A percentile compares a stretch with the other conserved stretches of the same genome.
These are phyloP conservation scores for Tulasnella sp. DNA, from an alignment of 768 basidiomycete species.

Conservation along the genomic window DNA sequence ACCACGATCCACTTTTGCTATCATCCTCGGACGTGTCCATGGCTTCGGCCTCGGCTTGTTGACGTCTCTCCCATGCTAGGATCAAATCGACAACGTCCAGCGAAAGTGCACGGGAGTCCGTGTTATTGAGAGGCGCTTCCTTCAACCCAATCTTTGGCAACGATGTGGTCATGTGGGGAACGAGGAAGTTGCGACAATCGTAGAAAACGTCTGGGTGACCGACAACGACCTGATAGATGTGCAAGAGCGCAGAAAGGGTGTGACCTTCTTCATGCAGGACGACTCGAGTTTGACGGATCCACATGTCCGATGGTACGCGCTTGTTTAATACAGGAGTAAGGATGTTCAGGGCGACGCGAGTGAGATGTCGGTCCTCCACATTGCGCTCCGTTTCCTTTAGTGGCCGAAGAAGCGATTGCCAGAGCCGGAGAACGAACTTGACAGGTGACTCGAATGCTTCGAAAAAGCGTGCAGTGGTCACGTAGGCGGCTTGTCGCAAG, in stretches of 20 bases:
- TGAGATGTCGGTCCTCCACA: conserved; percentile 73
- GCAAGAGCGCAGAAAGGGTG: conserved; percentile 63
- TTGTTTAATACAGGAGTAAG: conserved; percentile 79
- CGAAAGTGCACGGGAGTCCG: conserved; percentile 82
- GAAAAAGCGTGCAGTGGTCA: conserved; percentile 90
- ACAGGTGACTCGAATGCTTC: conserved; percentile 83
- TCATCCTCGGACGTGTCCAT: conserved; percentile 34
- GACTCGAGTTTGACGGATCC: conserved; percentile 85
- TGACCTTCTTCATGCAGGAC: conserved; percentile 87
- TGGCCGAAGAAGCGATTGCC: conserved; percentile 84
- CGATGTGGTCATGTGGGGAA: conserved; percentile 91
- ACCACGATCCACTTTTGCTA: conserved; percentile 51
- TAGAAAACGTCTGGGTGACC: conserved; percentile 91
- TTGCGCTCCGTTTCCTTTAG: conserved; percentile 73
- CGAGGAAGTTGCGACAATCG: conserved; percentile 87
- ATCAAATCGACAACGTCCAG: conserved; percentile 92
- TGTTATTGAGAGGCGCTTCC: conserved; percentile 55
- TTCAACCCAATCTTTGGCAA: conserved; percentile 86
- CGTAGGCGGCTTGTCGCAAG: conserved; percentile 90
- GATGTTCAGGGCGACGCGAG: conserved; percentile 84
- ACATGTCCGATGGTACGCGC: conserved; percentile 61
- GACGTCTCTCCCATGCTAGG: conserved; percentile 85
- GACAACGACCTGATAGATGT: conserved; percentile 89
- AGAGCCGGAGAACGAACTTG: conserved; percentile 89
- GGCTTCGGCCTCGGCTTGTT: conserved; percentile 43